A percentile compares a stretch with the other conserved stretches of the same genome.
These are phyloP conservation scores for Aureococcus anophagefferens DNA, from an alignment of 108 stramenopile genomes.

Conservation along the genomic window DNA sequence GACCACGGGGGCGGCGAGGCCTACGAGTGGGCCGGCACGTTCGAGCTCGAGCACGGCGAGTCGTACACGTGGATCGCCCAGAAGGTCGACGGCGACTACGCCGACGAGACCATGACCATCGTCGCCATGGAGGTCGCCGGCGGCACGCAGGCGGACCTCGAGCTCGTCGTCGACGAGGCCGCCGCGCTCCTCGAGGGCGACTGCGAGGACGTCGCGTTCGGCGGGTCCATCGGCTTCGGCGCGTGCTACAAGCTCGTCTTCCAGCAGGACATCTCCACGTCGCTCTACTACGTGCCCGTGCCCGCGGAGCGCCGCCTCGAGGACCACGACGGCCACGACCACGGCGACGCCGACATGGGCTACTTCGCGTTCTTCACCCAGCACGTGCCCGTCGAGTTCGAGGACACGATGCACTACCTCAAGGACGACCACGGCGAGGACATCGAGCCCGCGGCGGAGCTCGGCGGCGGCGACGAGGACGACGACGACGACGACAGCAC, in stretches of 20 bases:
- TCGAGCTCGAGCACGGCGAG: neutral
- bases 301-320: conserved; percentile 39
- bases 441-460: neutral
- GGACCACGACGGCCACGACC: conserved; percentile 44
- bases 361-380: conserved; percentile 13
- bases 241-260: neutral
- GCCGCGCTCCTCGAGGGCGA: neutral
- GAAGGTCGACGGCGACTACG: neutral
- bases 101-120: too few relatives aligned
- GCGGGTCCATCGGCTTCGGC: too few relatives aligned
- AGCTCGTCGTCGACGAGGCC: conserved; percentile 11
- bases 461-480: neutral
- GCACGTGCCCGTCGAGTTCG: conserved; percentile 3
- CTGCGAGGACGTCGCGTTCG: neutral
- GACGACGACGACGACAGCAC: neutral
- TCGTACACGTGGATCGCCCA: neutral
- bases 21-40: too few relatives aligned
- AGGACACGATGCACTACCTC: too few relatives aligned
- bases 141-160: conserved; percentile 7
- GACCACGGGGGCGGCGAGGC: conserved; percentile 2
- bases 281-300: conserved; percentile 30
- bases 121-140: neutral
- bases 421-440: conserved; percentile 9
- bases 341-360: conserved; percentile 41
- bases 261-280: neutral